phyloP scores from a whole-genome alignment of 2,329 filamentous ascomycete genomes.

The Tolypocladium guangdongense region DNA sequence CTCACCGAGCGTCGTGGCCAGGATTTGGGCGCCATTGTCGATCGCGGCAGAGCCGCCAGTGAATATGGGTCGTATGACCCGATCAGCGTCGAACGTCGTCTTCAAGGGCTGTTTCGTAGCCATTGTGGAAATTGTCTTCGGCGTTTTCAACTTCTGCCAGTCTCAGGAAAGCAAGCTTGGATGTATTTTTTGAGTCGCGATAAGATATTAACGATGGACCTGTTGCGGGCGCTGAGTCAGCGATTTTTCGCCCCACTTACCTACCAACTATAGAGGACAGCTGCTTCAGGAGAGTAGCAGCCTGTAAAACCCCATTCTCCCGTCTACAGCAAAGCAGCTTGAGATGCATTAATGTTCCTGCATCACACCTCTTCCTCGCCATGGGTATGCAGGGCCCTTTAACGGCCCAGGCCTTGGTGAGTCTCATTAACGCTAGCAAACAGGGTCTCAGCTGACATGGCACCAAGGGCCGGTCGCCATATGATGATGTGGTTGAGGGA shows the following conservation, averaged over 20 bases:
- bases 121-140: constrained; percentile 24
- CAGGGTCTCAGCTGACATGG: not conserved
- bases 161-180: not conserved
- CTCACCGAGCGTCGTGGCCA: constrained; percentile 85
- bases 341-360: not conserved
- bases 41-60: constrained; percentile 82
- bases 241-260: not conserved
- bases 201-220: no score
- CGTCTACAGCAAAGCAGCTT: not conserved
- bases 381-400: constrained; percentile 47
- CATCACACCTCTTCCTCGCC: not conserved
- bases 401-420: constrained; percentile 45
- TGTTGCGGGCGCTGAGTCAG: constrained; percentile 2
- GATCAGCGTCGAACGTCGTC: constrained; percentile 79
- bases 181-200: constrained; percentile 1
- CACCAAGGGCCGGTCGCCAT: constrained; percentile 48
- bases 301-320: no score
- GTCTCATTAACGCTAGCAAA: constrained; percentile 6
- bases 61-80: constrained; percentile 84
- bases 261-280: no score
- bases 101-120: constrained; percentile 55
- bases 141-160: not conserved
- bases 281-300: no score
- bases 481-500: constrained; percentile 44
- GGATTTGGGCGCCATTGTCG: constrained; percentile 67